Conservation (phyloP, 257 asterid species). For the Ophiorrhiza pumila region DNA sequence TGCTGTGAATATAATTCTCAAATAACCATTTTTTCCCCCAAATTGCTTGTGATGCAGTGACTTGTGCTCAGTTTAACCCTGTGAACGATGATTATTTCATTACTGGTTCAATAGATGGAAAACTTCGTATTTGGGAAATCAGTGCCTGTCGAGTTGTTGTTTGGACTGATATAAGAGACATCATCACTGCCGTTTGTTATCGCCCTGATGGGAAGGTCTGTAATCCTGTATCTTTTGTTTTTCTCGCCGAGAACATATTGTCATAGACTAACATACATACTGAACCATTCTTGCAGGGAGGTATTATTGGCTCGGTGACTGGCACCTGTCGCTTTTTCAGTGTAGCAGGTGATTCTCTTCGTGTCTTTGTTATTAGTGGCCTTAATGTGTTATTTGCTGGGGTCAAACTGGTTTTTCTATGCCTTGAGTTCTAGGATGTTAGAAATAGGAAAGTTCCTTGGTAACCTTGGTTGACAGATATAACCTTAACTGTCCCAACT, state of each 20-base stretch:
- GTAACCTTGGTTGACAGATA: neutral
- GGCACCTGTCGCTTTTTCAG: conserved; percentile 72
- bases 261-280: neutral
- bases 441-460: neutral
- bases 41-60: conserved; percentile 54
- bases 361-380: neutral
- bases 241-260: neutral
- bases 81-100: conserved; percentile 66
- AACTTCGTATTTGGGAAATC: conserved; percentile 80
- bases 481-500: neutral
- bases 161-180: conserved; percentile 81
- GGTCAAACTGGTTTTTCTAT: neutral
- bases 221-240: conserved; percentile 3
- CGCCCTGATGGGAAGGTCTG: conserved; percentile 84
- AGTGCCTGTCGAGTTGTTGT: conserved; percentile 66
- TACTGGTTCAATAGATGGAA: conserved; percentile 96
- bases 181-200: conserved; percentile 83
- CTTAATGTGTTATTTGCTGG: neutral
- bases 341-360: conserved; percentile 52
- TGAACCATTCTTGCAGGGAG: conserved; percentile 49
- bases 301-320: conserved; percentile 69
- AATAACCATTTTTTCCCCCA: conserved; percentile 1
- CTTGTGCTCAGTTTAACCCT: conserved; percentile 80
- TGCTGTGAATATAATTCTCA: neutral
- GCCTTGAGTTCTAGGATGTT: neutral